Evolutionary conservation across 2,329 filamentous ascomycete genomes (phyloP).

Genomic region (Ophiosphaerella korrae): DNA sequence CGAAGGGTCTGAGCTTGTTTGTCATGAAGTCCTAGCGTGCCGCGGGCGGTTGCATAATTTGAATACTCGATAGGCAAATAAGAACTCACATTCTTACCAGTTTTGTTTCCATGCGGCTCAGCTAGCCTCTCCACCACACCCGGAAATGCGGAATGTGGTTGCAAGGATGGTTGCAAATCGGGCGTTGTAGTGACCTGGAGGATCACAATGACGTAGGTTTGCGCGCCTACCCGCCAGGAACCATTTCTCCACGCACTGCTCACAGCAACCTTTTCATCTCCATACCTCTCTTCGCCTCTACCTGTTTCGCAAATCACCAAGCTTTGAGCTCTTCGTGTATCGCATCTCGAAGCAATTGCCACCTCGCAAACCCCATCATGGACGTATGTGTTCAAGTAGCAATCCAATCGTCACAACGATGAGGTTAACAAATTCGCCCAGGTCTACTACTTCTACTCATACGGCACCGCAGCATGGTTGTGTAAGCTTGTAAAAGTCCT

Average conservation of each 20-base stretch:
- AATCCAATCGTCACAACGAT: not conserved
- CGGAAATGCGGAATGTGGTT: not conserved
- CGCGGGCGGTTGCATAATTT: too few relatives aligned
- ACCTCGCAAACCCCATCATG: conserved; percentile 1
- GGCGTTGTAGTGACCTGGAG: not conserved
- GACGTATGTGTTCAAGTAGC: conserved; percentile 5
- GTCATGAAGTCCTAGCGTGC: too few relatives aligned
- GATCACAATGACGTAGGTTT: conserved; percentile 14
- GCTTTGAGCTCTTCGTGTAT: not conserved
- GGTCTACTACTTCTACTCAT: conserved; percentile 53
- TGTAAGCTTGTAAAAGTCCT: conserved; percentile 17
- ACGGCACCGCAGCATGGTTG: conserved; percentile 52
- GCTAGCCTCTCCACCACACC: too few relatives aligned
- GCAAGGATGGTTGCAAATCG: conserved; percentile 3
- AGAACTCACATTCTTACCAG: too few relatives aligned
- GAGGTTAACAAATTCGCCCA: conserved; percentile 28
- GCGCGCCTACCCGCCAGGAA: conserved; percentile 8
- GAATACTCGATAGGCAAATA: too few relatives aligned
- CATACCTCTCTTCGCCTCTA: not conserved
- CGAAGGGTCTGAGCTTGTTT: not conserved
- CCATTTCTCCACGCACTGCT: conserved; percentile 1
- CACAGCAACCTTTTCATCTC: not conserved
- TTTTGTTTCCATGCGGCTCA: too few relatives aligned
- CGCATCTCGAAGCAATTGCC: not conserved
- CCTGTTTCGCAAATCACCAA: not conserved